phyloP scores from a whole-genome alignment of 805 yeast genomes.

The Cyberlindnera sargentensis region DNA sequence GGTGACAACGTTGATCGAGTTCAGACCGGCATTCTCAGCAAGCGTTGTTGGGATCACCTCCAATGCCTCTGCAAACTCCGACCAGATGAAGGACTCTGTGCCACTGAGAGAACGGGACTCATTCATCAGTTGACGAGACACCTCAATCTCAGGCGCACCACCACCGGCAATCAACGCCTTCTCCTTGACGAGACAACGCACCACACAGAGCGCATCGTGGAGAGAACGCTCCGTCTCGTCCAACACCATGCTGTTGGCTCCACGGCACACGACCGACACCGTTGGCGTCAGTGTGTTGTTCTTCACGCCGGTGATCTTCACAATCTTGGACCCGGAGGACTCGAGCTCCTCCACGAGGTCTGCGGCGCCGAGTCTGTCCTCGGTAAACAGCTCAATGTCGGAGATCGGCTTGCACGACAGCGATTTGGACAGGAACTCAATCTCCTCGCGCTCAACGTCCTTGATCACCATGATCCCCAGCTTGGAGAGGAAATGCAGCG shows the following conservation, averaged over 20 bases:
- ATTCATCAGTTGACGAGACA: constrained; percentile 92
- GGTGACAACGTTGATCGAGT: constrained; percentile 86
- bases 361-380: constrained; percentile 86
- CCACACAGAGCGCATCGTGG: constrained; percentile 91
- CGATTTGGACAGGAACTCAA: constrained; percentile 78
- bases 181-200: constrained; percentile 81
- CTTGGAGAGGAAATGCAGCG: constrained; percentile 90
- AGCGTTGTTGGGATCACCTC: constrained; percentile 92
- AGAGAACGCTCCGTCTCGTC: constrained; percentile 97
- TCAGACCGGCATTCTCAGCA: constrained; percentile 96
- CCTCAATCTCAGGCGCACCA: constrained; percentile 97
- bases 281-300: constrained; percentile 63
- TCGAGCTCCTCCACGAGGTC: constrained; percentile 78
- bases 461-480: constrained; percentile 89
- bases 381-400: constrained; percentile 87
- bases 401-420: constrained; percentile 95
- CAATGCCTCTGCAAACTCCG: constrained; percentile 75
- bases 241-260: constrained; percentile 82
- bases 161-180: constrained; percentile 98
- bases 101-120: constrained; percentile 91
- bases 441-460: constrained; percentile 96
- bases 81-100: constrained; percentile 54
- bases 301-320: constrained; percentile 79
- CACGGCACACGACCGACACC: constrained; percentile 88
- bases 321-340: constrained; percentile 52